These are phyloP conservation scores for Coemansia sp. DNA, from an alignment of 192 early-diverging fungal genomes.

Conservation along the genomic window DNA sequence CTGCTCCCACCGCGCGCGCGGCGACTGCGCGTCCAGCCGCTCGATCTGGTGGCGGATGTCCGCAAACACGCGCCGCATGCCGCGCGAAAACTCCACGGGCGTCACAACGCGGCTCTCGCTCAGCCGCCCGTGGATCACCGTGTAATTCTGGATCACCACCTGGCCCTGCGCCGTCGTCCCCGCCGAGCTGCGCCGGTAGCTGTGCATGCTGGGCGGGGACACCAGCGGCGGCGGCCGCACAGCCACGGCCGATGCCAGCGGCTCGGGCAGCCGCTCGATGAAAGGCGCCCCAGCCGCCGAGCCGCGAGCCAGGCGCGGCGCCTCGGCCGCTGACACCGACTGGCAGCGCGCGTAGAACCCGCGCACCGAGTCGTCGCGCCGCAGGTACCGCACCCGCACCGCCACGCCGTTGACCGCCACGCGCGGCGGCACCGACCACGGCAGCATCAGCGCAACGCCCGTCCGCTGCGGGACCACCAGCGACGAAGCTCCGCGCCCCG, in stretches of 20 bases:
- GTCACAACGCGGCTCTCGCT: constrained; percentile 10
- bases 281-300: constrained; percentile 10
- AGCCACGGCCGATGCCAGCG: background rate
- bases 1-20: constrained; percentile 23
- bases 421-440: constrained; percentile 49
- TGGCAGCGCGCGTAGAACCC: constrained; percentile 41
- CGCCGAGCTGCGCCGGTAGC: background rate
- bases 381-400: constrained; percentile 39
- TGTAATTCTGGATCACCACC: constrained; percentile 31
- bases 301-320: constrained; percentile 6
- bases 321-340: constrained; percentile 24
- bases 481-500: background rate
- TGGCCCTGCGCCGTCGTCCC: background rate
- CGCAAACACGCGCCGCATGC: constrained; percentile 23
- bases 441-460: background rate
- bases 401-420: constrained; percentile 26
- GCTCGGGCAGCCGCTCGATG: constrained; percentile 18
- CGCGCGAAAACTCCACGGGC: constrained; percentile 24
- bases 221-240: background rate
- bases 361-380: constrained; percentile 23
- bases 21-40: constrained; percentile 14
- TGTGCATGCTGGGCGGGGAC: background rate
- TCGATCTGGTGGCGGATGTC: constrained; percentile 34
- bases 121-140: constrained; percentile 10
- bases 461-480: background rate